Evolutionary conservation across 768 basidiomycete species (phyloP).

Genomic region (Collybia nuda): DNA sequence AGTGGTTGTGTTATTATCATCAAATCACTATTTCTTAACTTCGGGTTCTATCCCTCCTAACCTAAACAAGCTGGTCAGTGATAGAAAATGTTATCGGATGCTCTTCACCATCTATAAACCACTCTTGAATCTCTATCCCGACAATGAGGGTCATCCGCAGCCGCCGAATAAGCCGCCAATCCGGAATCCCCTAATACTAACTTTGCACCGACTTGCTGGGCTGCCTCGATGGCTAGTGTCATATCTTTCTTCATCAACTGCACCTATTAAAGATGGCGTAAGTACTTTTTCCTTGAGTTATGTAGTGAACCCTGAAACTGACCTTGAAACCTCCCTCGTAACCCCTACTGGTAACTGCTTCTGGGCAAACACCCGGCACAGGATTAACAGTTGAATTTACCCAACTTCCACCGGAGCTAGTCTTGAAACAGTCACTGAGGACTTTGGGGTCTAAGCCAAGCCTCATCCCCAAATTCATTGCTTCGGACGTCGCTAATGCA

Average conservation of each 20-base stretch:
- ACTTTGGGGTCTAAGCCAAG: slow-evolving; percentile 39
- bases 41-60: slow-evolving; percentile 31
- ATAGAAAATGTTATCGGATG: not conserved
- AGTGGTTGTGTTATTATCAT: not conserved
- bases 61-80: slow-evolving; percentile 15
- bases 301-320: not conserved
- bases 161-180: slow-evolving; percentile 34
- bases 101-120: slow-evolving; percentile 35
- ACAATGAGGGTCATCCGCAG: slow-evolving; percentile 37
- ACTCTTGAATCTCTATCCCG: slow-evolving; percentile 39
- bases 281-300: not conserved
- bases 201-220: slow-evolving; percentile 33
- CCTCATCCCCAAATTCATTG: slow-evolving; percentile 45
- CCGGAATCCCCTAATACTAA: slow-evolving; percentile 38
- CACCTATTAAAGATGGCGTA: slow-evolving; percentile 32
- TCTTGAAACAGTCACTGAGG: slow-evolving; percentile 35
- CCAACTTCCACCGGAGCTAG: slow-evolving; percentile 40
- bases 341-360: slow-evolving; percentile 38
- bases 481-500: slow-evolving; percentile 40
- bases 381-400: slow-evolving; percentile 42
- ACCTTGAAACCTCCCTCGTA: slow-evolving; percentile 46
- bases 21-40: slow-evolving; percentile 1
- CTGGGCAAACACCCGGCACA: slow-evolving; percentile 42
- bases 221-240: slow-evolving; percentile 36
- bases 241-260: slow-evolving; percentile 48